These are phyloP conservation scores for Trypanosomatidae sp. DNA, from an alignment of 208 protist genomes.

Conservation along the genomic window DNA sequence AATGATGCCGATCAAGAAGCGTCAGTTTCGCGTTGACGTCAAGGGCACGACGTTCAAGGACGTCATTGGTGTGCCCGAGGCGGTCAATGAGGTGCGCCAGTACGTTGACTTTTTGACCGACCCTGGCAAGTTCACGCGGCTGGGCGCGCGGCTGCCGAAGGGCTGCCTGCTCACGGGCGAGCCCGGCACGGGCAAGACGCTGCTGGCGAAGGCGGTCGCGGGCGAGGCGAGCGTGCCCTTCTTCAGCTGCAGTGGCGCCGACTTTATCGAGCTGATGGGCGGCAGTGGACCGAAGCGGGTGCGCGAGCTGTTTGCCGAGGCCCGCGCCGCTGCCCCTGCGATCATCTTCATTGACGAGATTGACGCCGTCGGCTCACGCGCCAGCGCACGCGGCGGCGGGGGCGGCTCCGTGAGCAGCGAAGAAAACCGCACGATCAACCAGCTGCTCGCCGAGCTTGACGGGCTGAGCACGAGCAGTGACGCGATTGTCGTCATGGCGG, in stretches of 20 bases:
- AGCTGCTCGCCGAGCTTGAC: constrained; percentile 94
- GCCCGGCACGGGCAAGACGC: constrained; percentile 96
- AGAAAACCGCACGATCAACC: constrained; percentile 93
- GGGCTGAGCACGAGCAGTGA: constrained; percentile 79
- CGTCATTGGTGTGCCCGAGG: constrained; percentile 95
- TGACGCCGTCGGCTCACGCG: constrained; percentile 91
- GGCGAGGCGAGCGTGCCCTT: constrained; percentile 92
- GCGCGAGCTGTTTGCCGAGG: constrained; percentile 93
- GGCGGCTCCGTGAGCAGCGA: constrained; percentile 83
- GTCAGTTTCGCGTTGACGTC: constrained; percentile 76
- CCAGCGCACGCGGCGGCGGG: constrained; percentile 48
- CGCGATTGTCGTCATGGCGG: constrained; percentile 92
- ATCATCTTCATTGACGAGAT: constrained; percentile 99
- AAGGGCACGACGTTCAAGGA: constrained; percentile 84
- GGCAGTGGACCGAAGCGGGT: constrained; percentile 92
- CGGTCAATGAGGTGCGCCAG: constrained; percentile 94
- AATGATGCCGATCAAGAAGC: constrained; percentile 83
- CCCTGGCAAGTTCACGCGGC: constrained; percentile 90
- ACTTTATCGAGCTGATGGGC: constrained; percentile 96
- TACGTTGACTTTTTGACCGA: constrained; percentile 96
- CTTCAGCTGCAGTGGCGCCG: constrained; percentile 91
- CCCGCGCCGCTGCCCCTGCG: constrained; percentile 85
- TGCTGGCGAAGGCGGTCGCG: constrained; percentile 96
- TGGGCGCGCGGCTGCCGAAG: constrained; percentile 94
- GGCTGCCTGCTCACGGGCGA: constrained; percentile 93